Evolutionary conservation across 2,329 filamentous ascomycete species (phyloP).

Genomic region (Fusarium oligoseptatum): DNA sequence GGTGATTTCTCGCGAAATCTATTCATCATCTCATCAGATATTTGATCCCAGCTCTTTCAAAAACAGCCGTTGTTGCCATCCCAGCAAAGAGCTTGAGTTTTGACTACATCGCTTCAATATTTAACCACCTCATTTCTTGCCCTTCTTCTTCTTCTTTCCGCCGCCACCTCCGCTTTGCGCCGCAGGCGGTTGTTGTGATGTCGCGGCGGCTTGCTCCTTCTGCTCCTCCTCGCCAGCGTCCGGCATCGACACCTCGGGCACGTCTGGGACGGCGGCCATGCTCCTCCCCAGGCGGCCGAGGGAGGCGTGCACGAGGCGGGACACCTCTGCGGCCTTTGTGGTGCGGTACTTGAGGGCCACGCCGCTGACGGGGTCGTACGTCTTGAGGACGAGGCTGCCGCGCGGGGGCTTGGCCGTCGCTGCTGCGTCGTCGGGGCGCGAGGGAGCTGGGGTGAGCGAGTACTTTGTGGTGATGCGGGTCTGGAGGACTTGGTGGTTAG

Average conservation of each 20-base stretch:
- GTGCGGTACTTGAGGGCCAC: slow-evolving; percentile 92
- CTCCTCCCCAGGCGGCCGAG: slow-evolving; percentile 81
- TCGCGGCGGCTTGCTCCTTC: slow-evolving; percentile 11
- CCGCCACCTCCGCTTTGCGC: slow-evolving; percentile 54
- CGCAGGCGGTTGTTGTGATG: slow-evolving; percentile 40
- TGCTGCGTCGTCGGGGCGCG: slow-evolving; percentile 47
- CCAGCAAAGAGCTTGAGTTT: not conserved
- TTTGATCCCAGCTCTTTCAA: not conserved
- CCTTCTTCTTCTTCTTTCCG: slow-evolving; percentile 70
- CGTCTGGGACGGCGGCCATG: slow-evolving; percentile 69
- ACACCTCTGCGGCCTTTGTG: slow-evolving; percentile 90
- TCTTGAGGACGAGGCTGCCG: slow-evolving; percentile 86
- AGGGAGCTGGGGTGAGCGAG: slow-evolving; percentile 68
- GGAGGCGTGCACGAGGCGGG: slow-evolving; percentile 77
- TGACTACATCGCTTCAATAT: not conserved
- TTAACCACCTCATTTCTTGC: slow-evolving; percentile 62
- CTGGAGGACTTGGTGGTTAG: slow-evolving; percentile 60
- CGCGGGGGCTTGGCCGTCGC: slow-evolving; percentile 63
- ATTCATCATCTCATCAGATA: not conserved
- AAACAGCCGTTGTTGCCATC: not conserved
- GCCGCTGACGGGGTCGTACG: slow-evolving; percentile 86
- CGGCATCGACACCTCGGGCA: slow-evolving; percentile 58
- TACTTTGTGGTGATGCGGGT: slow-evolving; percentile 95
- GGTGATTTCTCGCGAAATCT: not conserved
- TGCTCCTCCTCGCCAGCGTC: slow-evolving; percentile 52